These are phyloP conservation scores for Tetrahymena elliotti DNA, from an alignment of 73 alveolate genomes.

Conservation along the genomic window DNA sequence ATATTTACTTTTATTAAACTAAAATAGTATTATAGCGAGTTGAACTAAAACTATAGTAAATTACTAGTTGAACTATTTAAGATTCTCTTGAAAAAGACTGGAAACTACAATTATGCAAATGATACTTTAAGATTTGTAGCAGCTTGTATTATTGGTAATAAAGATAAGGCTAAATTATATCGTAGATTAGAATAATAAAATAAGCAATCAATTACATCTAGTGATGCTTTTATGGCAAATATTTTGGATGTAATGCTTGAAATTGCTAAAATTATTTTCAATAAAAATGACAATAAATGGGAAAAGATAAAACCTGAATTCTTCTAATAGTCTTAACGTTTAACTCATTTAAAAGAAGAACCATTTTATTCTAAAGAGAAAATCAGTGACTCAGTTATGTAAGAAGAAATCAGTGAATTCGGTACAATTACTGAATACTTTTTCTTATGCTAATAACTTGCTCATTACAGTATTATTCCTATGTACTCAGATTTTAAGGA, in stretches of 20 bases:
- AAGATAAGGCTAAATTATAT: background rate
- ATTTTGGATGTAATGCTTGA: background rate
- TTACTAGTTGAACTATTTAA: background rate
- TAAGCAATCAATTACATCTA: background rate
- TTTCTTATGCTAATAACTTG: constrained; percentile 43
- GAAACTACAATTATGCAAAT: background rate
- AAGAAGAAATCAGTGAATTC: constrained; percentile 18
- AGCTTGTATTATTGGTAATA: background rate
- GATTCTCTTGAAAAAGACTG: background rate
- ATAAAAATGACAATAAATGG: background rate
- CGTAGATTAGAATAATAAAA: background rate
- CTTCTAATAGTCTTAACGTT: background rate
- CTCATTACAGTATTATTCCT: constrained; percentile 58
- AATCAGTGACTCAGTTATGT: background rate
- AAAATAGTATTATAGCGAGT: background rate
- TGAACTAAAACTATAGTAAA: background rate
- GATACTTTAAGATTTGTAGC: background rate
- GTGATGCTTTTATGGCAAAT: background rate
- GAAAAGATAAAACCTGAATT: background rate
- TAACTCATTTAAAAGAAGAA: background rate
- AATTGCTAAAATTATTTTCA: background rate
- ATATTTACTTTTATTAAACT: background rate
- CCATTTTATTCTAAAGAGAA: background rate
- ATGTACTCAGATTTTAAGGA: constrained; percentile 36
- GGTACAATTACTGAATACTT: constrained; percentile 69